Percentiles rank a stretch among this genome's conserved stretches.
Evolutionary conservation across 345 rosid genomes (phyloP).

Genomic region (Conringia planisiliqua): DNA sequence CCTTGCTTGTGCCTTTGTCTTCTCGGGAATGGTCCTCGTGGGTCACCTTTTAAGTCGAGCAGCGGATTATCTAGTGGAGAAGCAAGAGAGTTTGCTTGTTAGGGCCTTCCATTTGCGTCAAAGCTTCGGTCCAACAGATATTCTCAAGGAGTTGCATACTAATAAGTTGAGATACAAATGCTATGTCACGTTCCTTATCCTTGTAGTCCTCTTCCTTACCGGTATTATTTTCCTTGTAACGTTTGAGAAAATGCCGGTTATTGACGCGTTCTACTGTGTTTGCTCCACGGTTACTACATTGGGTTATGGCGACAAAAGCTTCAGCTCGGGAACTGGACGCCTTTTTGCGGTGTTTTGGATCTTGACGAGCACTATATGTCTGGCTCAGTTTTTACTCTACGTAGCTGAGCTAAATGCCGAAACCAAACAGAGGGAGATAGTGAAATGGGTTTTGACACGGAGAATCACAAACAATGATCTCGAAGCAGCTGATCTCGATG

Average conservation of each 20-base stretch:
- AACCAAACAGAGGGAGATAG: constrained; percentile 53
- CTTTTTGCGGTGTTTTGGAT: constrained; percentile 75
- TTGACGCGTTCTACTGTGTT: constrained; percentile 76
- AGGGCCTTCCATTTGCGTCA: constrained; percentile 51
- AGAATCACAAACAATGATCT: constrained; percentile 59
- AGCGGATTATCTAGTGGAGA: constrained; percentile 77
- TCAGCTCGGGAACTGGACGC: constrained; percentile 55
- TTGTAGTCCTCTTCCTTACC: constrained; percentile 40
- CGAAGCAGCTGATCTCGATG: constrained; percentile 84
- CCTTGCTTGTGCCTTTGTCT: constrained; percentile 76
- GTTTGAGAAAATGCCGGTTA: constrained; percentile 44
- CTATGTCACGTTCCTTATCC: constrained; percentile 36
- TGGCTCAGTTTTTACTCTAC: constrained; percentile 70
- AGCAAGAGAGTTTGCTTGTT: constrained; percentile 74
- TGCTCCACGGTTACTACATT: constrained; percentile 80
- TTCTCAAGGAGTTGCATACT: constrained; percentile 54
- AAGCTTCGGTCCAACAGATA: constrained; percentile 40
- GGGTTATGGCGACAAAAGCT: constrained; percentile 85
- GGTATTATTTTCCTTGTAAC: constrained; percentile 47
- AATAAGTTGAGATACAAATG: constrained; percentile 56
- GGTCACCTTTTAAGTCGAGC: constrained; percentile 64
- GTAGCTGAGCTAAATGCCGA: constrained; percentile 65
- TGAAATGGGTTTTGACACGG: constrained; percentile 65
- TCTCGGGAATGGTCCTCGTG: constrained; percentile 68
- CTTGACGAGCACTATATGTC: constrained; percentile 48